Base-by-base conservation (phyloP, 2,329 filamentous ascomycete genomes). In the Penicillium hesseltinei region DNA sequence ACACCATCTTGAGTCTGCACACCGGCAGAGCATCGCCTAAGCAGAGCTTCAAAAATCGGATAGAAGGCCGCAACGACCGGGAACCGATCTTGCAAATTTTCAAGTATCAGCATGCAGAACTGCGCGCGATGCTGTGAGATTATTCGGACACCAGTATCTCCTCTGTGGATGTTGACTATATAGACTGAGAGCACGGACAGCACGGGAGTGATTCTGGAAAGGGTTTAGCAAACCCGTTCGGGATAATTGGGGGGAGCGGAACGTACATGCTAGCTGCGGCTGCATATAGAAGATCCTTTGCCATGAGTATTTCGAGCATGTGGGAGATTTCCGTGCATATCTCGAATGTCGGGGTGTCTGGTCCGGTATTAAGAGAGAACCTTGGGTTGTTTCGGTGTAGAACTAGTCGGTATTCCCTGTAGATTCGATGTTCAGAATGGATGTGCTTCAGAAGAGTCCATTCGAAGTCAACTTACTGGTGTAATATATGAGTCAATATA, bases 101-200 rank as follows among this genome's bases (percentile, higher is more conserved):
- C 58, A 25, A 69, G 56, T 10, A 66, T 62, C 21, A 58, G 51
- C 66, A 69, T 67, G 40, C 64, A 67, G 38, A 68, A 59, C 4
- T 54, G 56, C n/a, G 65, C 62, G 39, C 66, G 61, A 54, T 67
- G 61, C 33, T 69, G 61, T 15, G 66, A 66, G n/a, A 68, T 60
- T 35, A 64, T 54, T 44, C 51, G 60, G 21, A 59, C 39, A 17
- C 61, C 61, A 1, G 55, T 2, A 31, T 59, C 45, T 2, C 57
- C 51, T 38, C 48, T 54, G 42, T 57, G 56, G n/a, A 69, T 66
- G 36, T 64, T 60, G 11, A 58, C 45, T 11, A 64, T 57, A 23
- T 66, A 43, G 19, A 65, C 59, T 7, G 50, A 48, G 36, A 63
- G 59, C 5, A 57, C 52, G 2, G 54, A 60, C 25, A 64, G 43